Evolutionary conservation across 306 rosid genomes (phyloP).

Genomic region (Fragaria vesca): DNA sequence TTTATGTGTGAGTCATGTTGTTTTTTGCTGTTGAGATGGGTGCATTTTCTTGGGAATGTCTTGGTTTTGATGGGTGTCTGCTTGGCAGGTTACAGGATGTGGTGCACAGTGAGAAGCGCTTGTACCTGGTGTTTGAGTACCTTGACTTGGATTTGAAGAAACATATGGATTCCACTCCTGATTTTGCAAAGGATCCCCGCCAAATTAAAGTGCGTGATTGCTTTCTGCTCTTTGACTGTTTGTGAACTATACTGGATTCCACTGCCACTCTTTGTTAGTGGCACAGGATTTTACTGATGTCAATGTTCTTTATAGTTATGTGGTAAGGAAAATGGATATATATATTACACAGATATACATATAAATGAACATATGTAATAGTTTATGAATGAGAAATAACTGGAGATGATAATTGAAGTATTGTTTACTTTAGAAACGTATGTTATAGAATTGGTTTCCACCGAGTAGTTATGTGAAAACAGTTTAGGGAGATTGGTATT

Average conservation of each 20-base stretch:
- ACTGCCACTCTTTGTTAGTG: slow-evolving; percentile 16
- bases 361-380: background rate
- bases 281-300: slow-evolving; percentile 29
- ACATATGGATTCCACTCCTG: slow-evolving; percentile 97
- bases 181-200: slow-evolving; percentile 73
- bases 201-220: slow-evolving; percentile 70
- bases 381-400: background rate
- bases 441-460: background rate
- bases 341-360: background rate
- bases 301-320: background rate
- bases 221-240: slow-evolving; percentile 9
- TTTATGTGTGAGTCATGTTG: background rate
- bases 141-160: slow-evolving; percentile 97
- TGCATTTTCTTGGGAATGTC: no score
- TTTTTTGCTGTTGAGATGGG: background rate
- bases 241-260: slow-evolving; percentile 15
- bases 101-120: slow-evolving; percentile 87
- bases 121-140: slow-evolving; percentile 94
- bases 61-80: slow-evolving; percentile 30
- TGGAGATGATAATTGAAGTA: background rate
- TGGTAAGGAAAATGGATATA: background rate
- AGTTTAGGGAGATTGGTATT: background rate
- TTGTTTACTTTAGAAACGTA: background rate
- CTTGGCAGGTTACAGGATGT: slow-evolving; percentile 82
- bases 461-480: background rate